phyloP scores from a whole-genome alignment of 768 basidiomycete species.

The Boletus rubroflammeus region DNA sequence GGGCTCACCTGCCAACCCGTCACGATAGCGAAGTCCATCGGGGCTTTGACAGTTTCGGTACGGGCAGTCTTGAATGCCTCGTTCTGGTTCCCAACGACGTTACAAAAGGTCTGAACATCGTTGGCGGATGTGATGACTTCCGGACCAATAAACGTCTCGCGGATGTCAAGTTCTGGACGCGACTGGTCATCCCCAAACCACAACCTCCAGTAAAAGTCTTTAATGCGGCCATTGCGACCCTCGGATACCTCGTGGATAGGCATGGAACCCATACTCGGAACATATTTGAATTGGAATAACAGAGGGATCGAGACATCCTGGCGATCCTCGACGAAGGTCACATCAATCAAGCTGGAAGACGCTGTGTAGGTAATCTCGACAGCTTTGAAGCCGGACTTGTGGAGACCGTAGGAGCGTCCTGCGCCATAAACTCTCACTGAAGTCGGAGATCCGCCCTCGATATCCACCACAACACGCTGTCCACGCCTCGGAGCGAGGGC shows the following conservation, averaged over 20 bases:
- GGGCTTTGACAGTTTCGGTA: slow-evolving; percentile 68
- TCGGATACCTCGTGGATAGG: slow-evolving; percentile 89
- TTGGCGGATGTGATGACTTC: slow-evolving; percentile 75
- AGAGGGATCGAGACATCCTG: slow-evolving; percentile 74
- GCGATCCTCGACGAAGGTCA: slow-evolving; percentile 84
- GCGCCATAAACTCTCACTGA: slow-evolving; percentile 71
- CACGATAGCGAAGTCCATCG: slow-evolving; percentile 99
- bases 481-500: slow-evolving; percentile 77
- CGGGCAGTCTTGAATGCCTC: slow-evolving; percentile 84
- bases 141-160: slow-evolving; percentile 81
- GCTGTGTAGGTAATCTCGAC: slow-evolving; percentile 64
- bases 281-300: slow-evolving; percentile 76
- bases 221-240: slow-evolving; percentile 86
- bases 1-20: slow-evolving; percentile 91
- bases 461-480: slow-evolving; percentile 71
- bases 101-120: slow-evolving; percentile 85
- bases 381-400: slow-evolving; percentile 77
- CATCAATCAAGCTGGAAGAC: slow-evolving; percentile 52
- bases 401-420: slow-evolving; percentile 74
- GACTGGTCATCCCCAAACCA: slow-evolving; percentile 90
- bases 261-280: slow-evolving; percentile 81
- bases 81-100: slow-evolving; percentile 89
- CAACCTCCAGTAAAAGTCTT: slow-evolving; percentile 96
- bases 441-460: slow-evolving; percentile 42
- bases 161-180: slow-evolving; percentile 75